These are phyloP conservation scores for Xylaria venustula DNA, from an alignment of 495 filamentous ascomycete genomes.

Conservation along the genomic window DNA sequence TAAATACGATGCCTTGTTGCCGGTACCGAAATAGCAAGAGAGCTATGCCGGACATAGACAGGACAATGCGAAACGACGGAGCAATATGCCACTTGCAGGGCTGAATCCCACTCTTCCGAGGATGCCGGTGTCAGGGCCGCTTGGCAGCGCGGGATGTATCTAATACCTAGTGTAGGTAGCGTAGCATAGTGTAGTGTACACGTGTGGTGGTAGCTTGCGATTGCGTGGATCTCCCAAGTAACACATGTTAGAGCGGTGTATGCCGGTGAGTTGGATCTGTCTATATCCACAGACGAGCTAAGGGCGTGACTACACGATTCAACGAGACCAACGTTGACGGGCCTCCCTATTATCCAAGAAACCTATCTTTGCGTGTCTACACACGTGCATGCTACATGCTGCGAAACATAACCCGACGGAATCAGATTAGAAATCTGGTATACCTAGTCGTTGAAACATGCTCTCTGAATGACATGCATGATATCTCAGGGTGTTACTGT, in stretches of 20 bases:
- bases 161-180: too few relatives aligned
- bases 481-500: not conserved
- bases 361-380: too few relatives aligned
- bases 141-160: slow-evolving; percentile 4
- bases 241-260: not conserved
- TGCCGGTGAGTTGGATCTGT: not conserved
- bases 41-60: not conserved
- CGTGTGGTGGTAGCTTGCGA: too few relatives aligned
- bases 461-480: slow-evolving; percentile 5
- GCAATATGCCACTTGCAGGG: slow-evolving; percentile 6
- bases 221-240: slow-evolving; percentile 1
- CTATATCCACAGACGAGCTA: too few relatives aligned
- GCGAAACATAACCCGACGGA: not conserved
- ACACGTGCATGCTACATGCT: not conserved
- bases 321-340: too few relatives aligned
- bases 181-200: not conserved
- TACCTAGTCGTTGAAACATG: not conserved
- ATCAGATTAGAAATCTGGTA: not conserved
- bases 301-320: too few relatives aligned
- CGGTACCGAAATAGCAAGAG: not conserved
- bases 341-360: too few relatives aligned
- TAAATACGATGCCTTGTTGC: not conserved
- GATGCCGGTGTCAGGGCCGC: not conserved
- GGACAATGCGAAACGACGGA: not conserved
- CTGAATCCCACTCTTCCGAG: slow-evolving; percentile 12